Percentiles rank a stretch among this genome's conserved stretches.
phyloP scores from a whole-genome alignment of 495 filamentous ascomycete genomes.

The Sporormia fimetaria region DNA sequence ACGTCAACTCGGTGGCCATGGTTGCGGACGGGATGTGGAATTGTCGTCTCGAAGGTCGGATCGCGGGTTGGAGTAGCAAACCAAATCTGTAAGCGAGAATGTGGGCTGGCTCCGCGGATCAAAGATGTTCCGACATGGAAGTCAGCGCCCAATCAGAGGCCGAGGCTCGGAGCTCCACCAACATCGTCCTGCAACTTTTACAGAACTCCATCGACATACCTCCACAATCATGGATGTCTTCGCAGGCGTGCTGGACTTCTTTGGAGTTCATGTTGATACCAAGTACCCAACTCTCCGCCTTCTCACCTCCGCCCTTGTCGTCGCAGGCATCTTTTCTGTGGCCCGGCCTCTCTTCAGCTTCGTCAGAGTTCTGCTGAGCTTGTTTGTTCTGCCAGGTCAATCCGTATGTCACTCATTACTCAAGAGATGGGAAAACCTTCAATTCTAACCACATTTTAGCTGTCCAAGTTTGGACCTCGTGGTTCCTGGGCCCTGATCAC shows the following conservation, averaged over 20 bases:
- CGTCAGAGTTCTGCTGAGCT: conserved; percentile 52
- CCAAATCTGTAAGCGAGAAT: no score
- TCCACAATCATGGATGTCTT: conserved; percentile 1
- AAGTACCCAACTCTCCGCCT: conserved; percentile 16
- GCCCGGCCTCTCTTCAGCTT: conserved; percentile 46
- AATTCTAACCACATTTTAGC: conserved; percentile 39
- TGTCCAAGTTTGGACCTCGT: conserved; percentile 79
- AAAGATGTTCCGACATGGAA: no score
- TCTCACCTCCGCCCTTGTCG: conserved; percentile 15
- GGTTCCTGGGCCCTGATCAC: conserved; percentile 93
- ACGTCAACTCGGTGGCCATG: conserved; percentile 94
- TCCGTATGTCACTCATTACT: conserved; percentile 40
- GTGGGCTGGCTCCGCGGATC: no score
- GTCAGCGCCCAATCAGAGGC: background rate
- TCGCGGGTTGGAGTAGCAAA: no score
- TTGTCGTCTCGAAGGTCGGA: conserved; percentile 12
- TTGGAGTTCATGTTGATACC: conserved; percentile 19
- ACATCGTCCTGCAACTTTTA: background rate
- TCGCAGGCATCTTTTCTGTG: conserved; percentile 50
- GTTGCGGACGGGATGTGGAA: conserved; percentile 47
- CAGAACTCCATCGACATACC: conserved; percentile 2
- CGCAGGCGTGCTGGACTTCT: background rate
- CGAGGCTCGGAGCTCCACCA: background rate
- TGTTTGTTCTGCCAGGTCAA: conserved; percentile 65
- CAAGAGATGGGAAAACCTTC: background rate